Conservation (phyloP, 2,329 filamentous ascomycete genomes). For the Pseudovirgaria hyperparasitica region DNA sequence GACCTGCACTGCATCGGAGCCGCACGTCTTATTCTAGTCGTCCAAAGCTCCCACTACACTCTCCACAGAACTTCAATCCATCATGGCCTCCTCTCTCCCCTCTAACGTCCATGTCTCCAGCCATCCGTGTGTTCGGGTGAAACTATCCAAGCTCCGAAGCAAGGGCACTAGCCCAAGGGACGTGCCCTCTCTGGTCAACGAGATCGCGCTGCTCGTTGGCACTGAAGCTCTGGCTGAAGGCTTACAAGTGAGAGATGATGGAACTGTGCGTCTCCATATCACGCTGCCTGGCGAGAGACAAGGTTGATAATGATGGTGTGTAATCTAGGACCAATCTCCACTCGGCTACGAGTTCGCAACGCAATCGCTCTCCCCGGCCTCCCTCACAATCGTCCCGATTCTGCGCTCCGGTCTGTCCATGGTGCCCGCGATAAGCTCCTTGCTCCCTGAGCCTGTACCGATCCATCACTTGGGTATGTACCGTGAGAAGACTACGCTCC, state of each 20-base stretch:
- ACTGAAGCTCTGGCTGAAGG: slow-evolving; percentile 64
- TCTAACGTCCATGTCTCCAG: slow-evolving; percentile 59
- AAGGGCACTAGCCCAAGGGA: slow-evolving; percentile 56
- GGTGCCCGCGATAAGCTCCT: slow-evolving; percentile 72
- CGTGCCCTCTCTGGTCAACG: slow-evolving; percentile 70
- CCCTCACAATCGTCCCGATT: slow-evolving; percentile 69
- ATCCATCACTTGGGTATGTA: slow-evolving; percentile 93
- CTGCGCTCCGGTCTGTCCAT: slow-evolving; percentile 85
- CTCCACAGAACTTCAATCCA: slow-evolving; percentile 5
- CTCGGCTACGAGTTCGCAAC: slow-evolving; percentile 65
- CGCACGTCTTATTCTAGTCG: too few relatives aligned
- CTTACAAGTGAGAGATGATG: slow-evolving; percentile 43
- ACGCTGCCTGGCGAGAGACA: too few relatives aligned
- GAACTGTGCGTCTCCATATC: slow-evolving; percentile 43
- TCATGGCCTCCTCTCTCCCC: slow-evolving; percentile 29
- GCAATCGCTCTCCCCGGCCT: slow-evolving; percentile 48
- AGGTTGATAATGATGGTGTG: neutral
- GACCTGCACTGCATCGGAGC: too few relatives aligned
- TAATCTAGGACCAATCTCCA: slow-evolving; percentile 56
- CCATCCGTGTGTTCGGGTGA: slow-evolving; percentile 77
- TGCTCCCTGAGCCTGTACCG: slow-evolving; percentile 68
- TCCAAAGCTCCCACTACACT: slow-evolving; percentile 1
- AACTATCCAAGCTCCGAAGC: slow-evolving; percentile 81
- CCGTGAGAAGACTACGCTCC: slow-evolving; percentile 74
- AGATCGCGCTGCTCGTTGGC: slow-evolving; percentile 71